Conservation (phyloP, 2,329 filamentous ascomycete species). For the Colletotrichum gigasporum region DNA sequence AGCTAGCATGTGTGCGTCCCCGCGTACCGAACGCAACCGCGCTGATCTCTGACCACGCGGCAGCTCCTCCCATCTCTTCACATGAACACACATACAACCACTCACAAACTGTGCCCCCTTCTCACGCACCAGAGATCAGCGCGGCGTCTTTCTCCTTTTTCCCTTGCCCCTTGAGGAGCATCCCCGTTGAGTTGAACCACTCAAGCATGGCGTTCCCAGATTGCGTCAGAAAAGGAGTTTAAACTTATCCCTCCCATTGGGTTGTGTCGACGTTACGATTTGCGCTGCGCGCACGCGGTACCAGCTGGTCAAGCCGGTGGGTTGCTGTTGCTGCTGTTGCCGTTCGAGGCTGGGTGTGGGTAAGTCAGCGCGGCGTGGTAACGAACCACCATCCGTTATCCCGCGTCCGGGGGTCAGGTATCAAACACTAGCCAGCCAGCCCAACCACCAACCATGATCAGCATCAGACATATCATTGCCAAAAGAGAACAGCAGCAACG, state of each 20-base stretch:
- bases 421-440: no score
- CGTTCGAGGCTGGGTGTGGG: no score
- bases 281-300: background rate
- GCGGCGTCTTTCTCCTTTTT: slow-evolving; percentile 13
- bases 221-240: background rate
- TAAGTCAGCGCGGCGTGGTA: background rate
- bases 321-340: background rate
- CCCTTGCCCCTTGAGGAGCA: background rate
- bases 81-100: background rate
- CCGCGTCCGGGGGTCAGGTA: no score
- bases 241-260: slow-evolving; percentile 18
- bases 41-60: slow-evolving; percentile 24
- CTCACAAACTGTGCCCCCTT: background rate
- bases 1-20: slow-evolving; percentile 3
- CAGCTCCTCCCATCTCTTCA: slow-evolving; percentile 12
- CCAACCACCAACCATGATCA: background rate
- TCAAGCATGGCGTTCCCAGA: slow-evolving; percentile 5
- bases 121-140: slow-evolving; percentile 10
- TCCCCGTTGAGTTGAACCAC: slow-evolving; percentile 3
- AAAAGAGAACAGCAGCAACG: background rate
- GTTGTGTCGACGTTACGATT: background rate
- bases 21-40: slow-evolving; percentile 21
- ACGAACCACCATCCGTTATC: background rate
- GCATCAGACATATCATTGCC: slow-evolving; percentile 16
- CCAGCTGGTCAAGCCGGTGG: background rate